Percentiles rank a stretch among this genome's conserved stretches.
Conservation (phyloP, 306 rosid genomes). For the Begonia fuchsioides region DNA sequence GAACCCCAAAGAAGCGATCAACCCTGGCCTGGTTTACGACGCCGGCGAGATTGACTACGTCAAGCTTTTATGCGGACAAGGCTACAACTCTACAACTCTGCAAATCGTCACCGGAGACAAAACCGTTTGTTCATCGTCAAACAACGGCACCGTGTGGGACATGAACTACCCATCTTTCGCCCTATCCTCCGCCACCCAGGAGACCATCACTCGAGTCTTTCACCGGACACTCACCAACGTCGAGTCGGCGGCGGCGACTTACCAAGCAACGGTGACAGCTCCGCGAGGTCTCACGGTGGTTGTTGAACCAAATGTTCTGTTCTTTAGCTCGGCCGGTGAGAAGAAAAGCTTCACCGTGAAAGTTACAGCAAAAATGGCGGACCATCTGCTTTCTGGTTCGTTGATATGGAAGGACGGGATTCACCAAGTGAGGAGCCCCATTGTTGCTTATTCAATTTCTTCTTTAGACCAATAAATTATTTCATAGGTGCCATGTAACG, state of each 20-base stretch:
- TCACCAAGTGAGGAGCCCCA: slow-evolving; percentile 19
- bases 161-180: slow-evolving; percentile 45
- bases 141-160: slow-evolving; percentile 7
- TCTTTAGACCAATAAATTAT: not conserved
- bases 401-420: slow-evolving; percentile 16
- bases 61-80: slow-evolving; percentile 20
- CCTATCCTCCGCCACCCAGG: not conserved
- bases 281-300: slow-evolving; percentile 14
- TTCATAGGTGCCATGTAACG: no score
- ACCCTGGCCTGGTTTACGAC: slow-evolving; percentile 24
- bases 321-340: slow-evolving; percentile 20
- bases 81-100: slow-evolving; percentile 10
- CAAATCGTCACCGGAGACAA: slow-evolving; percentile 17
- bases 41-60: slow-evolving; percentile 17
- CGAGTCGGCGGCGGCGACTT: slow-evolving; percentile 18
- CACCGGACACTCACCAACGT: slow-evolving; percentile 36
- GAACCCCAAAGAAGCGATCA: slow-evolving; percentile 11
- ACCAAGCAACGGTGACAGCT: slow-evolving; percentile 15
- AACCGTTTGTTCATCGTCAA: slow-evolving; percentile 12
- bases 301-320: slow-evolving; percentile 18
- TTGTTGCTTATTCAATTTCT: slow-evolving; percentile 7
- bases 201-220: slow-evolving; percentile 10
- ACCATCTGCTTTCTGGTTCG: slow-evolving; percentile 5
- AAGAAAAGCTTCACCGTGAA: slow-evolving; percentile 13
- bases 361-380: not conserved